Base-by-base conservation (phyloP, 495 filamentous ascomycete species). In the Margaritispora aquatica region DNA sequence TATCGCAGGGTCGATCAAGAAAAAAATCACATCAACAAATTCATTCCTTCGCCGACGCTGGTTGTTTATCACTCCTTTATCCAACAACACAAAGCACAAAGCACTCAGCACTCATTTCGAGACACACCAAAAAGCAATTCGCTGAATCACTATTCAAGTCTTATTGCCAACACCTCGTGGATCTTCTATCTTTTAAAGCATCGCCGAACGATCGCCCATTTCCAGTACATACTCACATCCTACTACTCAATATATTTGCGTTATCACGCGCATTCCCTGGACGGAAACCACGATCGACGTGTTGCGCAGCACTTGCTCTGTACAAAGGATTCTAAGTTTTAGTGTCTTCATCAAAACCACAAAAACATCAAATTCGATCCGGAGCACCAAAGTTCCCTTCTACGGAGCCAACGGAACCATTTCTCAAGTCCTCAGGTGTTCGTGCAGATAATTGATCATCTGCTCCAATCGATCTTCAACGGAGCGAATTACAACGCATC, bases 41-140 rank as follows among this genome's bases (percentile, higher is more conserved):
- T 63, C 72, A 72, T 67, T 75, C 75, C 72, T 68, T 74, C 66
- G 61, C 59, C 68, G 68, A 69, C 66, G 70, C 70, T 71, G 66
- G 70, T 72, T 71, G 70, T 68, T 72, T 65, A 70, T 23, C 59
- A 62, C 51, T 71, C 72, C 65, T 70, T 52, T 73, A 70, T 71
- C 59, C 59, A 55, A 66, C 67, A 68, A 53, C 62, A 62, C 62
- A 47, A 62, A 5, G 29, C 29, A 5, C 29, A 34, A 34, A 5
- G 29, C 29, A 34, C 29, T 5, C 29, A 19, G n/a, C 68, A 62
- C 59, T 59, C 52, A 24, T 54, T 57, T 34, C 55, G 51, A 62
- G 41, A 52, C 22, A 48, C 64, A 47, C 48, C 46, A 48, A 46
- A 54, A 38, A 31, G 19, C 27, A 23, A 26, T 29, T 26, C 26